A percentile compares a stretch with the other conserved stretches of the same genome.
phyloP scores from a whole-genome alignment of 108 stramenopile species.

The Phaeodactylum tricornutum region DNA sequence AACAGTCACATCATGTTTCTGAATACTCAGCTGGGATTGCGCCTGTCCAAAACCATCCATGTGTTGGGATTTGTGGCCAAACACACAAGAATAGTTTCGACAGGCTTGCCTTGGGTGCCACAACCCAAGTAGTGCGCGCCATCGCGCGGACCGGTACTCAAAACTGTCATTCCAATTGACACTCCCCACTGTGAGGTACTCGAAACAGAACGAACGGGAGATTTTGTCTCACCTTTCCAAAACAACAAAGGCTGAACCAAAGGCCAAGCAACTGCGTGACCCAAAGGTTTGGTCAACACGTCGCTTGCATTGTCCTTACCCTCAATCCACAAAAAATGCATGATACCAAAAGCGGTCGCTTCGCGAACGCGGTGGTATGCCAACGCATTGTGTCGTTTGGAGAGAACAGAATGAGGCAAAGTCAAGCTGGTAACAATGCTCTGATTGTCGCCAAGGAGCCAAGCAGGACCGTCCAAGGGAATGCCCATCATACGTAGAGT shows the following conservation, averaged over 20 bases:
- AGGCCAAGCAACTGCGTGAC: not conserved
- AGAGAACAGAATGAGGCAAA: not conserved
- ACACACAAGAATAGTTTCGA: too few species aligned
- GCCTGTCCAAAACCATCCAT: too few species aligned
- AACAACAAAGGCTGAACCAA: not conserved
- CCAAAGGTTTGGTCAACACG: constrained; percentile 9
- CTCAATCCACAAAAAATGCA: not conserved
- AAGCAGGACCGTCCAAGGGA: constrained; percentile 17
- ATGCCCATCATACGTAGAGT: constrained; percentile 23
- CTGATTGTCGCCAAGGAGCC: constrained; percentile 28
- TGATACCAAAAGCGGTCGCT: constrained; percentile 10
- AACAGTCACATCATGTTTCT: too few species aligned
- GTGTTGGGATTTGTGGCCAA: too few species aligned
- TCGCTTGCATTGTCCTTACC: constrained; percentile 12
- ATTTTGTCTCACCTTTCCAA: not conserved
- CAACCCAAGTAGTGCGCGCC: too few species aligned
- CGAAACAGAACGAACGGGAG: too few species aligned
- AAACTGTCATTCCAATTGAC: too few species aligned
- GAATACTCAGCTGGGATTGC: too few species aligned
- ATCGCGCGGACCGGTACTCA: too few species aligned
- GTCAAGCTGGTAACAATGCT: constrained; percentile 16
- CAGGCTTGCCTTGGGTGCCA: too few species aligned
- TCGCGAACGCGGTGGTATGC: constrained; percentile 14
- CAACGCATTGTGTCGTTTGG: constrained; percentile 13
- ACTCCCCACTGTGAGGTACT: too few species aligned